Evolutionary conservation across 192 early-diverging fungal genomes (phyloP), one percentile per base, ranked within the genome.

Genomic region (Rhizophlyctis rosea): DNA sequence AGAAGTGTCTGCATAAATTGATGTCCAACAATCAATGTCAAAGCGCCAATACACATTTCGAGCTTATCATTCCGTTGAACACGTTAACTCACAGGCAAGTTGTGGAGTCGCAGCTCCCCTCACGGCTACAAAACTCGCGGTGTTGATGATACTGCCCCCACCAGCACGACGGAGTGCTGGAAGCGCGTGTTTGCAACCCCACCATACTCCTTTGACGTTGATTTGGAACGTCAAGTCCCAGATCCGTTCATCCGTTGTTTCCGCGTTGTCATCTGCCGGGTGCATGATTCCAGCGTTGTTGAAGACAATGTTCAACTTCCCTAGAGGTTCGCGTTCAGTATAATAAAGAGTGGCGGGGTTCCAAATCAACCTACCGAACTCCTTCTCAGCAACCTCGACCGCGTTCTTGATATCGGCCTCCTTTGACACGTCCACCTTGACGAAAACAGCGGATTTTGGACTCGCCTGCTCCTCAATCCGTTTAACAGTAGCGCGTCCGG

Each of bases 151-250:
- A 29, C 76, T 83, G 5, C 88, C 88, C 50, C 88, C 88, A 48
- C 88, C 89, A 13, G 75, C 82, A 28, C 86, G 75, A 39, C 86
- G 78, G 70, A 93, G 77, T 47, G 88, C 87, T 54, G 85, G 75
- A 57, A 93, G 90, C 50, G 79, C 88, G 54, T 93, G 84, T 58
- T 89, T 89, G 76, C 88, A 90, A 31, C 91, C 91, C 67, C 69
- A 91, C 91, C 91, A 93, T 21, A 93, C 91, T 27, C 91, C 90
- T 70, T 93, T 93, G 34, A 91, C 86, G 69, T 93, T 93, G 70
- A 90, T 88, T 52, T 89, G 75, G 84, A 91, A 70, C 51, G 76
- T 76, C 4, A 80, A 62, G 61, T 90, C 88, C 91, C 91, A 93
- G 48, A 90, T 77, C 24, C 76, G 74, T 64, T 93, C 90, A 3